Evolutionary conservation across 2,329 filamentous ascomycete species (phyloP).

Genomic region (Ophiocordyceps camponoti-leonardi): DNA sequence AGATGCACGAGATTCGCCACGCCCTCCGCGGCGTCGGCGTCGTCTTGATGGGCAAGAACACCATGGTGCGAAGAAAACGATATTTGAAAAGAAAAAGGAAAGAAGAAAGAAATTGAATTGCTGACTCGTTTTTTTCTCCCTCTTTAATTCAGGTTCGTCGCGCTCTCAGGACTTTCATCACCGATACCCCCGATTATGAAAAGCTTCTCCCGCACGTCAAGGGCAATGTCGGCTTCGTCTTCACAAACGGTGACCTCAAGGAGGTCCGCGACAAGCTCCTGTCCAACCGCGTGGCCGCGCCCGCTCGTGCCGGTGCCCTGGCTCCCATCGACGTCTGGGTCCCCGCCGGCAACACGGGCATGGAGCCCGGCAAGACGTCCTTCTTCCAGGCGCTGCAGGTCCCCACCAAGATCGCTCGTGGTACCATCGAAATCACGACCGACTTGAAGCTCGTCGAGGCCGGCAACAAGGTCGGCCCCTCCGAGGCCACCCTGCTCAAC

Average conservation of each 20-base stretch:
- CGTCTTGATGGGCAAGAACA: constrained; percentile 99
- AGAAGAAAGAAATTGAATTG: background rate
- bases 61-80: constrained; percentile 50
- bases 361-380: constrained; percentile 99
- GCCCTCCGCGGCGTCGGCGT: constrained; percentile 81
- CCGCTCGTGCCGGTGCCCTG: constrained; percentile 92
- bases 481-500: constrained; percentile 97
- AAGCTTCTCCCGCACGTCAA: constrained; percentile 89
- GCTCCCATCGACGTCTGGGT: constrained; percentile 88
- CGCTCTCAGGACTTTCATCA: constrained; percentile 87
- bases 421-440: constrained; percentile 99
- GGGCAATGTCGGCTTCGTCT: constrained; percentile 98
- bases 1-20: constrained; percentile 99
- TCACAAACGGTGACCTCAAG: constrained; percentile 97
- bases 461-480: constrained; percentile 87
- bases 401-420: constrained; percentile 99
- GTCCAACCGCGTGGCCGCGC: constrained; percentile 91
- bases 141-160: constrained; percentile 64
- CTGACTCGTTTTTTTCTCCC: background rate
- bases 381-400: constrained; percentile 99
- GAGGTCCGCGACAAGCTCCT: constrained; percentile 84
- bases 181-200: constrained; percentile 92
- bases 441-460: constrained; percentile 97
- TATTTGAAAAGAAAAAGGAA: background rate
- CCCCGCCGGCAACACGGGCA: constrained; percentile 97